A percentile compares a stretch with the other conserved stretches of the same genome.
phyloP scores from a whole-genome alignment of 257 asterid species.

The Capsicum chinense region DNA sequence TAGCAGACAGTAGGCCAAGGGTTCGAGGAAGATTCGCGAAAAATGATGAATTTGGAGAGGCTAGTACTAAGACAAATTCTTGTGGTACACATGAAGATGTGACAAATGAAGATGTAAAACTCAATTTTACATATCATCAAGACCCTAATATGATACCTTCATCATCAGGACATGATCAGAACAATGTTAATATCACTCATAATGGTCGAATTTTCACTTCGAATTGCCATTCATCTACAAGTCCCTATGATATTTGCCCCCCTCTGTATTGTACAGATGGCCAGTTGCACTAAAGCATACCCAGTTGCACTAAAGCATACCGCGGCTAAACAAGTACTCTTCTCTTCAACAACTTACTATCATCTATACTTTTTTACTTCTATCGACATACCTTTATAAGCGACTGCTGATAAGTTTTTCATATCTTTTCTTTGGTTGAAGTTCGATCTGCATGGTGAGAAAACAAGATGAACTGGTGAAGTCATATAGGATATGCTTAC shows the following conservation, averaged over 20 bases:
- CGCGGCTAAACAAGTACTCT: slow-evolving; percentile 23
- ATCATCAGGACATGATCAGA: not conserved
- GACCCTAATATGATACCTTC: slow-evolving; percentile 20
- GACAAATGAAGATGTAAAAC: slow-evolving; percentile 59
- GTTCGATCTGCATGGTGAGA: slow-evolving; percentile 41
- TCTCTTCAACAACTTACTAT: not conserved
- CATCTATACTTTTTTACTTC: not conserved
- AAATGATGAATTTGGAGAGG: slow-evolving; percentile 66
- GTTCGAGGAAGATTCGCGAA: slow-evolving; percentile 91
- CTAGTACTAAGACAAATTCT: slow-evolving; percentile 40
- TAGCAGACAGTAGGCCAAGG: slow-evolving; percentile 91
- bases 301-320: slow-evolving; percentile 18
- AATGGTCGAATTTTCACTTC: slow-evolving; percentile 29
- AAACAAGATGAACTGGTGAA: slow-evolving; percentile 59
- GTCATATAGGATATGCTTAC: slow-evolving; percentile 58
- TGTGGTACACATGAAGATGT: slow-evolving; percentile 66
- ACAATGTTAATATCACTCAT: not conserved
- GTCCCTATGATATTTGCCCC: slow-evolving; percentile 27
- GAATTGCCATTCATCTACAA: slow-evolving; percentile 24
- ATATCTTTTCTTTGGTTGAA: not conserved
- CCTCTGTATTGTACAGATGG: slow-evolving; percentile 31
- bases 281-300: slow-evolving; percentile 21
- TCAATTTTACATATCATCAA: slow-evolving; percentile 25
- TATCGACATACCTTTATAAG: not conserved
- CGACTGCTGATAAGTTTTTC: not conserved